A percentile compares a stretch with the other conserved stretches of the same genome.
phyloP scores from a whole-genome alignment of 1,139 yeast species.

The Pneumocystis wakefieldiae region DNA sequence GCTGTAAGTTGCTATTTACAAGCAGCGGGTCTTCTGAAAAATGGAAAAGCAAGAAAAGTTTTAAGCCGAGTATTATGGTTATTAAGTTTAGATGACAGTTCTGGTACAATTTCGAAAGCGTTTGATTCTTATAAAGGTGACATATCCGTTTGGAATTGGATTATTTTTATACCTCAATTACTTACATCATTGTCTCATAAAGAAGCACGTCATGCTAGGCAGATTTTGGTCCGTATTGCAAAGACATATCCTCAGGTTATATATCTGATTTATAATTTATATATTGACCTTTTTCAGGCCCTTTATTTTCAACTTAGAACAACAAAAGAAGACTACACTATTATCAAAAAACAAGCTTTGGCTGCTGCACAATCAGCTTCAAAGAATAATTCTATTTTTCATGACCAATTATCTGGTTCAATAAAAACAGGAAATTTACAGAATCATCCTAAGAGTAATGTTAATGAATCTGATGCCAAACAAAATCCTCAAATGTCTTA shows the following conservation, averaged over 20 bases:
- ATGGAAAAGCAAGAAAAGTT: constrained; percentile 74
- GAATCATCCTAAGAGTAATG: neutral
- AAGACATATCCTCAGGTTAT: constrained; percentile 74
- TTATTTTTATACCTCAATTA: constrained; percentile 87
- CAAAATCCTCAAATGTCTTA: neutral
- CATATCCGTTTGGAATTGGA: constrained; percentile 98
- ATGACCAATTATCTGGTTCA: neutral
- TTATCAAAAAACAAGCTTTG: constrained; percentile 65
- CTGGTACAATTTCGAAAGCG: constrained; percentile 70
- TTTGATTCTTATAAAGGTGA: constrained; percentile 90
- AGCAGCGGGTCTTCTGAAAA: constrained; percentile 92
- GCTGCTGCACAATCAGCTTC: constrained; percentile 37
- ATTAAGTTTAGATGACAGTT: constrained; percentile 73
- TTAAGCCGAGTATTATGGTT: constrained; percentile 88
- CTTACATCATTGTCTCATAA: constrained; percentile 77
- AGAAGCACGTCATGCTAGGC: constrained; percentile 80
- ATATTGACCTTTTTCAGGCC: constrained; percentile 28
- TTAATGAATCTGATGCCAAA: neutral
- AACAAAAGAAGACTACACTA: constrained; percentile 83
- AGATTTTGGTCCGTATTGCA: constrained; percentile 78
- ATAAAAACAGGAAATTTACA: neutral
- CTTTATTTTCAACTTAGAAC: constrained; percentile 90
- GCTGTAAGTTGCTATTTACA: constrained; percentile 93
- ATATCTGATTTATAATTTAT: neutral
- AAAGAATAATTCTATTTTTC: constrained; percentile 12